Conservation (phyloP, 2,329 filamentous ascomycete genomes). For the Aspergillus tubingensis region DNA sequence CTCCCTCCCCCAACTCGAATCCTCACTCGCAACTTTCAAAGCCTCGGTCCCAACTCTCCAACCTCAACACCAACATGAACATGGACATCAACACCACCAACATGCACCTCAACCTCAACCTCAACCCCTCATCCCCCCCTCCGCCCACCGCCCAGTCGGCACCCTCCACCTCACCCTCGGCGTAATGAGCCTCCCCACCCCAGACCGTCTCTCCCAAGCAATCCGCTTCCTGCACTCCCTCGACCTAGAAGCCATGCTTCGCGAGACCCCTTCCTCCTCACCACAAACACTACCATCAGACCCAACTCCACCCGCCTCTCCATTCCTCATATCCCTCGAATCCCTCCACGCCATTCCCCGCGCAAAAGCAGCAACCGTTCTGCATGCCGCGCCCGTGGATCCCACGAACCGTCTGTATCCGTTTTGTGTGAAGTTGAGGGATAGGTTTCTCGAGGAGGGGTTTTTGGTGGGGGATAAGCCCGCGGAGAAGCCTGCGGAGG, state of each 20-base stretch:
- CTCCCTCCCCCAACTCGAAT: conserved; percentile 66
- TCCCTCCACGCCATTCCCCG: conserved; percentile 42
- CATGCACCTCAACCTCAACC: conserved; percentile 41
- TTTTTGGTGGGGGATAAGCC: conserved; percentile 40
- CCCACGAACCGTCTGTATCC: conserved; percentile 42
- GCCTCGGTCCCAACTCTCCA: conserved; percentile 51
- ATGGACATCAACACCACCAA: conserved; percentile 7
- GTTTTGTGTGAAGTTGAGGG: conserved; percentile 43
- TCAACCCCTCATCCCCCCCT: conserved; percentile 56
- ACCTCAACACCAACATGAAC: conserved; percentile 8
- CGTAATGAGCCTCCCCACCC: conserved; percentile 71
- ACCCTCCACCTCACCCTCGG: conserved; percentile 86
- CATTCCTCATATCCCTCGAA: conserved; percentile 48
- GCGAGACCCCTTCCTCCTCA: conserved; percentile 15
- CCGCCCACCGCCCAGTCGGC: conserved; percentile 73
- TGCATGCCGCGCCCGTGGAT: conserved; percentile 45
- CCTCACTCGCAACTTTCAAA: conserved; percentile 63
- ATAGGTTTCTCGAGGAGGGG: conserved; percentile 47
- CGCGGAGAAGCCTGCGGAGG: conserved; percentile 20
- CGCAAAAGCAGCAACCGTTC: conserved; percentile 37
- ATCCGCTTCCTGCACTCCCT: conserved; percentile 47
- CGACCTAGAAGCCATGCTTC: conserved; percentile 45
- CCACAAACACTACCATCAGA: background rate
- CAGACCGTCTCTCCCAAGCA: conserved; percentile 52
- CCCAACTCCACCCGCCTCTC: conserved; percentile 9